Percentiles rank a stretch among this genome's conserved stretches.
These are phyloP conservation scores for Ogataea siamensis DNA, from an alignment of 805 yeast species.

Conservation along the genomic window DNA sequence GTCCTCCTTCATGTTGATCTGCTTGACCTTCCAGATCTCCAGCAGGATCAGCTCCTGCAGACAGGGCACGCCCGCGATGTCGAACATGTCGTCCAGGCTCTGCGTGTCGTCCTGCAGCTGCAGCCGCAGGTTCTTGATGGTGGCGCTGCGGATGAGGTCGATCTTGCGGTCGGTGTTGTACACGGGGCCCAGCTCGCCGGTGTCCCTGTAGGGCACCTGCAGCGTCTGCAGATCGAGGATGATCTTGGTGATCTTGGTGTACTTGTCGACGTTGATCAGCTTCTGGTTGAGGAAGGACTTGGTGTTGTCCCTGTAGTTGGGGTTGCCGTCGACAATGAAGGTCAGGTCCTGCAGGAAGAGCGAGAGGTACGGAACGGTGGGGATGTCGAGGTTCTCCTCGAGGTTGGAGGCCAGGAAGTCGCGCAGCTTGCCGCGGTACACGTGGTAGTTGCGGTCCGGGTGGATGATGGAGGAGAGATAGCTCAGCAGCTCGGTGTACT, in stretches of 20 bases:
- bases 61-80: conserved; percentile 39
- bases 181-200: conserved; percentile 30
- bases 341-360: conserved; percentile 76
- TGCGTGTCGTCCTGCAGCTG: conserved; percentile 17
- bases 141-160: conserved; percentile 30
- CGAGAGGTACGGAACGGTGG: conserved; percentile 75
- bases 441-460: conserved; percentile 69
- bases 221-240: conserved; percentile 65
- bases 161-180: conserved; percentile 26
- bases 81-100: conserved; percentile 34
- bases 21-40: conserved; percentile 70
- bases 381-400: conserved; percentile 44
- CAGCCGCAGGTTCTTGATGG: conserved; percentile 26
- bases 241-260: conserved; percentile 61
- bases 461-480: conserved; percentile 67
- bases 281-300: conserved; percentile 51
- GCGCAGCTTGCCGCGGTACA: conserved; percentile 62
- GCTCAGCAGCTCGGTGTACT: conserved; percentile 59
- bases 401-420: conserved; percentile 50
- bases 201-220: conserved; percentile 56
- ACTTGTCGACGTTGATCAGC: conserved; percentile 72
- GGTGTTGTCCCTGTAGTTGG: conserved; percentile 58
- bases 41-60: conserved; percentile 59
- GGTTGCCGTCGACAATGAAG: conserved; percentile 79
- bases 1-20: conserved; percentile 53